Base-by-base conservation (phyloP, 1,284 basidiomycete genomes). In the Moesziomyces sp. region DNA sequence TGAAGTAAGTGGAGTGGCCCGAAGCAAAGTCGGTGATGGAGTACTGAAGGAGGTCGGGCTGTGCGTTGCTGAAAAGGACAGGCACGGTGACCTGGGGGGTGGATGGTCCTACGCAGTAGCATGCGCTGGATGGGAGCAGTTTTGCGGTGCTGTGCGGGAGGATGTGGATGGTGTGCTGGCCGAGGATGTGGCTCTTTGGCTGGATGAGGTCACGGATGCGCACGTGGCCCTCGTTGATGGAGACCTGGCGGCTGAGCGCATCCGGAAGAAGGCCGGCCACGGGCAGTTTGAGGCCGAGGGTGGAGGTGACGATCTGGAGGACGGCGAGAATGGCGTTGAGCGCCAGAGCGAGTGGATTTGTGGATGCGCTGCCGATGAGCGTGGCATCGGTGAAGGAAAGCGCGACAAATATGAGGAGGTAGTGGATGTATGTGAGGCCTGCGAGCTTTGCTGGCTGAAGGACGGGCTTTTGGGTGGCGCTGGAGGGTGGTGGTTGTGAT, bases 41-140 rank as follows among this genome's bases (percentile, higher is more conserved):
- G 84, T 95, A 97, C 58, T 88, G 88, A 40, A 97, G 86, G 59
- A 88, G 87, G 14, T 88, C 87, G 0, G 93, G 90, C n/a, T 88
- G 87, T 3, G 94, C 94, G 85, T 97, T 96, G 87, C 97, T 97
- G 83, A 97, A 89, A 28, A 97, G 86, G 33, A 95, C 85, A 2
- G 93, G 93, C 48, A 95, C 85, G 51, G 92, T 87, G 47, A 91
- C 87, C 44, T 86, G 86, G 10, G 86, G 86, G 6, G 89, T 86
- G 3, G 88, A 83, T 0, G 89, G 63, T 9, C 76, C 86, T 18
- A 94, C 85, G 77, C 93, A 95, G 84, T 90, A 92, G 16, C 81
- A 83, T 13, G 68, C 58, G 14, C 74, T 65, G 14, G 68, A 55
- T 2, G 92, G 91, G 70, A 93, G 93, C 19, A 95, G 86, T 46